phyloP scores from a whole-genome alignment of 2,329 filamentous ascomycete genomes.

The Monosporascus sp. region DNA sequence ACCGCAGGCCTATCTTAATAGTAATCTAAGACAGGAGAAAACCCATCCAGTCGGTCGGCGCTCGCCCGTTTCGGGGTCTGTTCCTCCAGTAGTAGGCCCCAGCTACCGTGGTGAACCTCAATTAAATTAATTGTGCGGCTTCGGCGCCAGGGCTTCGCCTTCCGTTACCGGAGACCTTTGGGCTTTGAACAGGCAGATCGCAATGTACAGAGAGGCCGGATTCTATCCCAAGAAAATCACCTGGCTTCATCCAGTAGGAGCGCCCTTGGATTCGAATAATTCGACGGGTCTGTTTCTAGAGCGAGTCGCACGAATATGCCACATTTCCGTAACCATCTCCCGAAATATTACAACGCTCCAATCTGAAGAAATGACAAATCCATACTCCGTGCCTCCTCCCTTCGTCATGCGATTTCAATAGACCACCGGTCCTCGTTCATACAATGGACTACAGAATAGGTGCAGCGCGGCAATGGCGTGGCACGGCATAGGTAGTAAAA shows the following conservation, averaged over 20 bases:
- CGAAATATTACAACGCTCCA: not conserved
- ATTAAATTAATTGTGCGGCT: not conserved
- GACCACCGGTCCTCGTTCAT: slow-evolving; percentile 12
- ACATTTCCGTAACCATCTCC: not conserved
- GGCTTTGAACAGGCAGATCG: not conserved
- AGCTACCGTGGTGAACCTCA: not conserved
- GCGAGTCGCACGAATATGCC: no score
- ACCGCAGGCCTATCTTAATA: no score
- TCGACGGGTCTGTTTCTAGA: not conserved
- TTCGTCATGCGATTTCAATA: slow-evolving; percentile 1
- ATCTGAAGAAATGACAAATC: not conserved
- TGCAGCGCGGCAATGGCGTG: no score
- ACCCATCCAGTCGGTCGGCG: no score
- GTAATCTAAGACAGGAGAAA: no score
- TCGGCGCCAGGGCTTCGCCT: not conserved
- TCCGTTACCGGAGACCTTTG: not conserved
- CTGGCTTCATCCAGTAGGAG: not conserved
- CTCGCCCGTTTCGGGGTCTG: no score
- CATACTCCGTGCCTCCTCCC: slow-evolving; percentile 11
- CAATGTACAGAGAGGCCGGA: not conserved
- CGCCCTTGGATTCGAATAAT: not conserved
- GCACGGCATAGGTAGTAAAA: no score
- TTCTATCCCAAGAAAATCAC: not conserved
- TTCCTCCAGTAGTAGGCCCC: no score
- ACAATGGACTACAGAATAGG: slow-evolving; percentile 8